A percentile compares a stretch with the other conserved stretches of the same genome.
These are phyloP conservation scores for Fomitiporia mediterranea DNA, from an alignment of 1,284 basidiomycete species.

Conservation along the genomic window DNA sequence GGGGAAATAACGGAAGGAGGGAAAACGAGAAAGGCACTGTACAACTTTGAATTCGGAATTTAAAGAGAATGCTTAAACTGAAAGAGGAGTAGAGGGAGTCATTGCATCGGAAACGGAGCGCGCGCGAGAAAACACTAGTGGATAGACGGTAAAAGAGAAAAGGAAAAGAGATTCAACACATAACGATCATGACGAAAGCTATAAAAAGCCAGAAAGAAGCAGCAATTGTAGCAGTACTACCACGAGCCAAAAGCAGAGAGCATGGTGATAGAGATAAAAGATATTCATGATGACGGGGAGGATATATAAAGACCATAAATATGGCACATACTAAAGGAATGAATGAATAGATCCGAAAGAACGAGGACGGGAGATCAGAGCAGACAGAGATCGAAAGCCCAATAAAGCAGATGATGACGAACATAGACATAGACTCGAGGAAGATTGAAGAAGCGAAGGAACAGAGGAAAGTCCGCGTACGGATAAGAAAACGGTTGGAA, in stretches of 20 bases:
- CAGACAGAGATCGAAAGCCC: not conserved
- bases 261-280: not conserved
- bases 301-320: not conserved
- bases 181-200: not conserved
- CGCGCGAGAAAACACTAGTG: no score
- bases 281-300: not conserved
- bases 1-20: no score
- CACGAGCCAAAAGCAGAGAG: not conserved
- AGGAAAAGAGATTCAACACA: constrained; percentile 6
- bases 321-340: constrained; percentile 13
- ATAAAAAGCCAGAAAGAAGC: no score
- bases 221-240: not conserved
- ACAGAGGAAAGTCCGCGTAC: not conserved
- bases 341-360: not conserved
- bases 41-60: no score
- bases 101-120: no score
- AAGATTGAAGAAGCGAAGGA: constrained; percentile 1
- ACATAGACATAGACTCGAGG: not conserved
- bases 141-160: not conserved
- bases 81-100: no score
- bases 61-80: no score
- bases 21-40: no score
- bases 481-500: no score
- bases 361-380: not conserved
- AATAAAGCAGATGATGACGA: not conserved